A percentile compares a stretch with the other conserved stretches of the same genome.
phyloP scores from a whole-genome alignment of 768 basidiomycete genomes.

The Amanita jacksonii region DNA sequence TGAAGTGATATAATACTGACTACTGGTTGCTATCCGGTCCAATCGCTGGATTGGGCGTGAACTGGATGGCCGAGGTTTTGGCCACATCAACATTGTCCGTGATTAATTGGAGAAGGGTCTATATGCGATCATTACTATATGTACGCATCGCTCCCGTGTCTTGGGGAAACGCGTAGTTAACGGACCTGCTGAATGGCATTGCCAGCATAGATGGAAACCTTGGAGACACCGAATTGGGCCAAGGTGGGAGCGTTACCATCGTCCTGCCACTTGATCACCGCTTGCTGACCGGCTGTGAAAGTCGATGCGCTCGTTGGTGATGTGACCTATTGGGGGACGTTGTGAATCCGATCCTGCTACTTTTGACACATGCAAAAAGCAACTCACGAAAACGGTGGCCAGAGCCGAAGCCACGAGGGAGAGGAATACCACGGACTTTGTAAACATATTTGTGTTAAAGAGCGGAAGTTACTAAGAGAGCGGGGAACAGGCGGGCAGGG shows the following conservation, averaged over 20 bases:
- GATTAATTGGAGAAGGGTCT: conserved; percentile 52
- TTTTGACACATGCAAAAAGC: not conserved
- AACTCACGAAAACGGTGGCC: conserved; percentile 2
- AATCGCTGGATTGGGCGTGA: conserved; percentile 40
- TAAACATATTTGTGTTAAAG: conserved; percentile 2
- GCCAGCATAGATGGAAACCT: conserved; percentile 55
- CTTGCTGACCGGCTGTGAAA: conserved; percentile 39
- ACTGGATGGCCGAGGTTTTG: conserved; percentile 31
- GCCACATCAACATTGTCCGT: conserved; percentile 41
- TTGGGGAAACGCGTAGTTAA: not conserved
- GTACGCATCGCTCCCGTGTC: not conserved
- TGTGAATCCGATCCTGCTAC: not conserved
- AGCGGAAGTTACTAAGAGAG: not conserved
- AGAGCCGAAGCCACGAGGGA: not conserved
- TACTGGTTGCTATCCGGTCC: conserved; percentile 50
- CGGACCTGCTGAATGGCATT: conserved; percentile 51
- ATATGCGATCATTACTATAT: conserved; percentile 3
- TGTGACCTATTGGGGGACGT: conserved; percentile 40
- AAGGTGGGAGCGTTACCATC: conserved; percentile 38
- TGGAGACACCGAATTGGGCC: conserved; percentile 37
- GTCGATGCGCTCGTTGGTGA: conserved; percentile 36
- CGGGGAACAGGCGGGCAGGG: too few relatives aligned
- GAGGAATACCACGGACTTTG: not conserved
- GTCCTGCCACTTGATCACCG: conserved; percentile 53
- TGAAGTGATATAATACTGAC: conserved; percentile 25